Evolutionary conservation across 2,329 filamentous ascomycete species (phyloP).

Genomic region (Fusarium sp.): DNA sequence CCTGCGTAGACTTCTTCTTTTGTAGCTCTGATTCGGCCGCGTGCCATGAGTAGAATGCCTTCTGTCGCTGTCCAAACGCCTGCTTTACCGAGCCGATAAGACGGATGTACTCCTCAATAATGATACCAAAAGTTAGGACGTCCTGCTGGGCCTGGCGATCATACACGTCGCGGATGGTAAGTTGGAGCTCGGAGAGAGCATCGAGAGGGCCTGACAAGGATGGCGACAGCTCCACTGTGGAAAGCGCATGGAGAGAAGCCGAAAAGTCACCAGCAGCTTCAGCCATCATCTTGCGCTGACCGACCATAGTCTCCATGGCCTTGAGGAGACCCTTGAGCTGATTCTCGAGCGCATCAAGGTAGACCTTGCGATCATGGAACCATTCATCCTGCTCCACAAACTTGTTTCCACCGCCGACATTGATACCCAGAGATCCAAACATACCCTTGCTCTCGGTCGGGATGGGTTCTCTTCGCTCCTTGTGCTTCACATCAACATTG

Average conservation of each 20-base stretch:
- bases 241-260: conserved; percentile 89
- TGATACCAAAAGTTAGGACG: conserved; percentile 94
- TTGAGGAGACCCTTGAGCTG: conserved; percentile 92
- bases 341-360: conserved; percentile 91
- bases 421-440: conserved; percentile 85
- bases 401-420: conserved; percentile 81
- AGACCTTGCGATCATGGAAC: conserved; percentile 97
- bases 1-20: conserved; percentile 89
- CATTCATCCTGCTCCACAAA: conserved; percentile 99
- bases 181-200: conserved; percentile 90
- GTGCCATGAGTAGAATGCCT: conserved; percentile 96
- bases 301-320: conserved; percentile 91
- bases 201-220: conserved; percentile 89
- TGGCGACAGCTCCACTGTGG: conserved; percentile 91
- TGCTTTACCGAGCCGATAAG: conserved; percentile 95
- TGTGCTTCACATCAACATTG: conserved; percentile 97
- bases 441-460: conserved; percentile 93
- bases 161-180: conserved; percentile 94
- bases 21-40: conserved; percentile 87
- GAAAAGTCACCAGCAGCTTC: conserved; percentile 96
- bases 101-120: conserved; percentile 97
- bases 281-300: conserved; percentile 90
- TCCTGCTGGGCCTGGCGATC: conserved; percentile 98
- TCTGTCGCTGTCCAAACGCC: conserved; percentile 91
- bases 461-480: conserved; percentile 88